Evolutionary conservation across 2,329 filamentous ascomycete species (phyloP).

Genomic region (Decorospora gaudefroyi): DNA sequence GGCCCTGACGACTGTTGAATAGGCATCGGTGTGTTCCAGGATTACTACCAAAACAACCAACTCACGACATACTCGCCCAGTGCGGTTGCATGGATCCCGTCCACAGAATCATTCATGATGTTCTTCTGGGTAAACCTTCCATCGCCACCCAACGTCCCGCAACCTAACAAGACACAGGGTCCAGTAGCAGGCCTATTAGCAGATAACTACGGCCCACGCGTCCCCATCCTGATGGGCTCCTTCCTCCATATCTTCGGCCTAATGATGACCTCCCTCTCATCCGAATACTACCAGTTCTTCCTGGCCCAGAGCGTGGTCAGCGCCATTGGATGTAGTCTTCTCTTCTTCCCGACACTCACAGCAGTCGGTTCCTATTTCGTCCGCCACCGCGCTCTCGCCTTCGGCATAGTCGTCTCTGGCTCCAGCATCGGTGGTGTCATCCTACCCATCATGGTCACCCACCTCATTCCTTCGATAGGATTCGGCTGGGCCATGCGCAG

Average conservation of each 20-base stretch:
- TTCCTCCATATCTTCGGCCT: conserved; percentile 59
- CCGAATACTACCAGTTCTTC: conserved; percentile 56
- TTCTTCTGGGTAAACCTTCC: conserved; percentile 59
- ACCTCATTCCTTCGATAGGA: conserved; percentile 51
- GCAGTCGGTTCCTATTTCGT: conserved; percentile 56
- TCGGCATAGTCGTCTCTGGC: conserved; percentile 55
- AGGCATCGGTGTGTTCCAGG: conserved; percentile 46
- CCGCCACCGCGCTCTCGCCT: conserved; percentile 53
- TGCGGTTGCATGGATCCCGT: conserved; percentile 48
- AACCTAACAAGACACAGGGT: conserved; percentile 46
- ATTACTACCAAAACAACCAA: conserved; percentile 46
- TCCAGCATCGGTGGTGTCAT: conserved; percentile 60
- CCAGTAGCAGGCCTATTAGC: conserved; percentile 17
- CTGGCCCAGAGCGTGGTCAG: conserved; percentile 57
- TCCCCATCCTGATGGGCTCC: conserved; percentile 31
- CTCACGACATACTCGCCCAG: conserved; percentile 35
- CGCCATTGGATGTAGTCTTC: conserved; percentile 54
- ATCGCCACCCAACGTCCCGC: too few relatives aligned
- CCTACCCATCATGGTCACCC: conserved; percentile 50
- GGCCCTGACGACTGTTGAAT: conserved; percentile 4
- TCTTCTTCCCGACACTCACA: conserved; percentile 55
- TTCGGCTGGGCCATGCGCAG: conserved; percentile 58
- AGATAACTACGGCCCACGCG: conserved; percentile 50
- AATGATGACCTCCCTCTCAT: conserved; percentile 62
- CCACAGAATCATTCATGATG: conserved; percentile 49